Conservation (phyloP, 108 stramenopile species). For the Cyclotella kingstonii region DNA sequence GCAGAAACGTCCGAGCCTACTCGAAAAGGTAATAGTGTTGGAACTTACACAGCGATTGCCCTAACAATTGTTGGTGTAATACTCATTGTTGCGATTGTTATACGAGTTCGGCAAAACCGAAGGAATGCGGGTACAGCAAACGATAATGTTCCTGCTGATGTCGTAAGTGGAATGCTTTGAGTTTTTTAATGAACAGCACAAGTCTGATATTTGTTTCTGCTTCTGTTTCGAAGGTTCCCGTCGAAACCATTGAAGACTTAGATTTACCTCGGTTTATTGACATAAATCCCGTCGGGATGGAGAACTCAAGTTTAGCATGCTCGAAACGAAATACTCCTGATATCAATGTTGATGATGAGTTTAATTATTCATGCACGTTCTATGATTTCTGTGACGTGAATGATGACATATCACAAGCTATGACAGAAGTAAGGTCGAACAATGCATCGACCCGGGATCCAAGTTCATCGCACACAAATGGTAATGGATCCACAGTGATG, state of each 20-base stretch:
- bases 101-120: background rate
- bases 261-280: background rate
- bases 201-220: no score
- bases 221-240: background rate
- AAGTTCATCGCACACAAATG: no score
- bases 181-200: no score
- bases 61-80: conserved; percentile 1
- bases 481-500: background rate
- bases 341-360: no score
- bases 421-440: background rate
- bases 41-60: background rate
- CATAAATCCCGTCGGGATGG: background rate
- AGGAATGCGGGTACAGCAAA: background rate
- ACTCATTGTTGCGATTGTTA: conserved; percentile 4
- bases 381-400: background rate
- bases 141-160: no score
- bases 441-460: background rate
- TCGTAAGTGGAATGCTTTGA: no score
- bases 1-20: background rate
- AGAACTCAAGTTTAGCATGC: no score
- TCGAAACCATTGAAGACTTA: background rate
- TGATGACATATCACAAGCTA: conserved; percentile 2
- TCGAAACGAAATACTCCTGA: no score
- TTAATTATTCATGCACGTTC: background rate
- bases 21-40: background rate